Evolutionary conservation across 306 rosid species (phyloP), one percentile per base, ranked within the genome.

Genomic region (Ormosia semicastrata): DNA sequence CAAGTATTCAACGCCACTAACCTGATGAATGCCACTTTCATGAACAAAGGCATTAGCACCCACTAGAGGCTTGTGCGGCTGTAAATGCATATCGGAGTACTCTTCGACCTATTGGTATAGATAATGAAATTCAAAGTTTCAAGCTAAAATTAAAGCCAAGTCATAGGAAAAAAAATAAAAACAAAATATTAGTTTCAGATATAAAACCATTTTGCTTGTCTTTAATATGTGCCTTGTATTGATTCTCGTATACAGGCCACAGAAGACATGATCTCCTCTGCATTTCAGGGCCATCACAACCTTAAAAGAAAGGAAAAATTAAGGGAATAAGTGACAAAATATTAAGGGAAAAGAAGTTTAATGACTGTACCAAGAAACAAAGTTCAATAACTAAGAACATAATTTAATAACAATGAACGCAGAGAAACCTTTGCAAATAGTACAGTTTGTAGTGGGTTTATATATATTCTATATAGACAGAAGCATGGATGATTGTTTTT

Each of bases 21-120:
- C 99, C 98, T 95, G 99, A 84, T 95, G 99, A 90, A 95, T 93
- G 53, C 99, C 99, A 85, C 99, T 95, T 76, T 90, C 97, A 86
- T 95, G 99, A 46, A 96, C 90, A 88, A 93, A 95, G 37, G 99
- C 99, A 85, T 95, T 95, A 82, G 89, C 92, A 66, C 99, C 99
- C 15, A 95, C 98, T 58, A 95, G 89, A 71, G 99, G 97, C 81
- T 95, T 95, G 88, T 93, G 98, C 1, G 99, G 98, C 46, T 95
- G 99, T 49, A 95, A 83, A 64, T 87, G 81, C 91, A 95, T 59
- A 46, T 97, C 96, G 10, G 92, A 86, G 90, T 86, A 95, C 71
- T 95, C 93, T 84, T 94, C 97, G 2, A 95, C 99, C 99, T 95
- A 75, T 37, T 68, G 11, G 73, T 41, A 82, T n/a, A 65, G 43